phyloP scores from a whole-genome alignment of 1,284 basidiomycete genomes.

The Caloboletus inedulis region DNA sequence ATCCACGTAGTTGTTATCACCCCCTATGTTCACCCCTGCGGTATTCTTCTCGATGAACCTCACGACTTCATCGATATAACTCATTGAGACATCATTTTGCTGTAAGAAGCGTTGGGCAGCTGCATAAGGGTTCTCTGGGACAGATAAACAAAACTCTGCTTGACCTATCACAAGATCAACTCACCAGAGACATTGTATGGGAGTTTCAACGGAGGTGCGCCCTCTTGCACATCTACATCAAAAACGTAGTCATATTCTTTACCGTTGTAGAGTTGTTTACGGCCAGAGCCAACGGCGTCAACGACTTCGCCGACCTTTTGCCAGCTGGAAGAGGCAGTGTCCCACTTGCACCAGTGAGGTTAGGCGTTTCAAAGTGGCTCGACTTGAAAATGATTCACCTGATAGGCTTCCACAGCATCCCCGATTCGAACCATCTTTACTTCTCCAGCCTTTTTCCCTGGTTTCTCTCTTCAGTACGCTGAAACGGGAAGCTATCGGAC shows the following conservation, averaged over 20 bases:
- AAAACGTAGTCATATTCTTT: constrained; percentile 99
- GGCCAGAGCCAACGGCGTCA: constrained; percentile 83
- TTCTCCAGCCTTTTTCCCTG: constrained; percentile 89
- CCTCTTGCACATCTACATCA: constrained; percentile 95
- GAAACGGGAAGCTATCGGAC: neutral
- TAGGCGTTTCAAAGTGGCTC: neutral
- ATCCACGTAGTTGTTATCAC: constrained; percentile 68
- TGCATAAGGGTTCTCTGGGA: constrained; percentile 83
- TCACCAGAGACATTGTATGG: constrained; percentile 88
- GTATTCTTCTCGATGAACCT: constrained; percentile 94
- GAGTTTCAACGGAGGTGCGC: constrained; percentile 88
- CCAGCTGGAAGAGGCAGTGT: constrained; percentile 67
- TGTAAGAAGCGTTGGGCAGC: constrained; percentile 91
- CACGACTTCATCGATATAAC: constrained; percentile 89
- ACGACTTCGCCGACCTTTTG: constrained; percentile 95
- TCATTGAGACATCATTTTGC: constrained; percentile 77
- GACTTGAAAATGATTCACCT: constrained; percentile 48
- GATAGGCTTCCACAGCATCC: constrained; percentile 81
- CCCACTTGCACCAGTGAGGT: constrained; percentile 59
- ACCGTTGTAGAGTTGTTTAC: constrained; percentile 87
- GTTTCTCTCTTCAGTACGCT: constrained; percentile 12
- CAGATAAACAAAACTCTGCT: constrained; percentile 4
- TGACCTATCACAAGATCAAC: constrained; percentile 21
- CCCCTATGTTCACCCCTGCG: constrained; percentile 67
- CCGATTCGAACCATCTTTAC: constrained; percentile 86